phyloP scores from a whole-genome alignment of 2,329 filamentous ascomycete genomes.

The Nothophoma quercina region DNA sequence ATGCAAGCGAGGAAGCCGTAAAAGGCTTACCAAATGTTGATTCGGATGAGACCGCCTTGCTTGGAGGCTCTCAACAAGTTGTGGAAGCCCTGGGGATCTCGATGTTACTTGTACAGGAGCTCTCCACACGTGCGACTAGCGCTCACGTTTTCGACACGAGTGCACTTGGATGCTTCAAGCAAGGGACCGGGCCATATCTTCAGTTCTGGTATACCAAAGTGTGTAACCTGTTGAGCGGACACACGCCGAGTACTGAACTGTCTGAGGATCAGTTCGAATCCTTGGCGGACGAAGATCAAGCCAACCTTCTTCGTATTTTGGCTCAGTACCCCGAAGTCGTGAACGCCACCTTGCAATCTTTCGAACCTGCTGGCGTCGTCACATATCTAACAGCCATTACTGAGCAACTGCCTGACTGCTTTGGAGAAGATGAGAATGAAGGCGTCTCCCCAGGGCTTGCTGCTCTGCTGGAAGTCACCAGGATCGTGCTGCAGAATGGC shows the following conservation, averaged over 20 bases:
- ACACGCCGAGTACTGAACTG: constrained; percentile 19
- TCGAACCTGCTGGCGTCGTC: constrained; percentile 39
- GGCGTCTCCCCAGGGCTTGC: constrained; percentile 27
- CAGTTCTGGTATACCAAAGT: constrained; percentile 43
- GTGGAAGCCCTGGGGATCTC: constrained; percentile 28
- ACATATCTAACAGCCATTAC: constrained; percentile 38
- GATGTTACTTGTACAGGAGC: constrained; percentile 39
- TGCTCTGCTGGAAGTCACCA: constrained; percentile 37
- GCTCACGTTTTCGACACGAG: constrained; percentile 37
- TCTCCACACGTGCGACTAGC: constrained; percentile 30
- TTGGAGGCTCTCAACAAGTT: constrained; percentile 24
- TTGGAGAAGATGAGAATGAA: constrained; percentile 29
- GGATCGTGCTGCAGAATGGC: constrained; percentile 40
- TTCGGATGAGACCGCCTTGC: constrained; percentile 24
- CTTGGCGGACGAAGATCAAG: constrained; percentile 34
- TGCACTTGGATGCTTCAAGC: constrained; percentile 38
- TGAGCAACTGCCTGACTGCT: constrained; percentile 34
- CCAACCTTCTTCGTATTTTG: constrained; percentile 38
- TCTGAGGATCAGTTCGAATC: constrained; percentile 32
- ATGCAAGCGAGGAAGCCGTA: constrained; percentile 42
- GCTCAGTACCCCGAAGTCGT: constrained; percentile 43
- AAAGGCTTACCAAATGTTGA: constrained; percentile 24
- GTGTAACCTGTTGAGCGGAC: constrained; percentile 22
- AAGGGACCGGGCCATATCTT: constrained; percentile 38
- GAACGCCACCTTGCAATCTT: constrained; percentile 31